These are phyloP conservation scores for Wickerhamiella lipophila DNA, from an alignment of 805 yeast species.

Conservation along the genomic window DNA sequence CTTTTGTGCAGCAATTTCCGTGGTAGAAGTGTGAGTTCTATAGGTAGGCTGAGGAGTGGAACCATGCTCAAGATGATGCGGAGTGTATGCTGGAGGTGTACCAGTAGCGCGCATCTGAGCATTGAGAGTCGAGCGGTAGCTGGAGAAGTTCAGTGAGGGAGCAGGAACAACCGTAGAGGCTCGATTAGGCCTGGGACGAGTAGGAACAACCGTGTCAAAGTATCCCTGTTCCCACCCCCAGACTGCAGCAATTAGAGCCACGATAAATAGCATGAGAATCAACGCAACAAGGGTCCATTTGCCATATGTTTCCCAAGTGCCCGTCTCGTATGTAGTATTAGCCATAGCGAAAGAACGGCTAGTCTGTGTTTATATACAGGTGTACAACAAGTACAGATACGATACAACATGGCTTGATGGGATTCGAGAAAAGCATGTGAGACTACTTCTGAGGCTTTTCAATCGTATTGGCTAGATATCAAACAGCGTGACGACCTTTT, in stretches of 20 bases:
- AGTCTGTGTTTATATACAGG: background rate
- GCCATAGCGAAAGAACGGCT: conserved; percentile 3
- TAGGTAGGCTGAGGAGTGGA: conserved; percentile 3
- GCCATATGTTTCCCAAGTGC: conserved; percentile 7
- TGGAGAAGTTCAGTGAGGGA: conserved; percentile 1
- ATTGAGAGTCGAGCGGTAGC: conserved; percentile 5
- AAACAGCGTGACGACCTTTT: no score
- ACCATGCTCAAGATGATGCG: conserved; percentile 1
- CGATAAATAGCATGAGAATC: conserved; percentile 2
- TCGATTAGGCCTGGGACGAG: background rate
- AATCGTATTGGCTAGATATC: no score
- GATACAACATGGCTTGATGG: no score
- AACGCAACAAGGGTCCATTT: conserved; percentile 9
- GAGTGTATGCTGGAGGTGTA: background rate
- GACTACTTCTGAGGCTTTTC: no score
- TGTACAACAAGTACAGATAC: background rate
- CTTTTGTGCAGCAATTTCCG: background rate
- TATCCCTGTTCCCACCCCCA: conserved; percentile 9
- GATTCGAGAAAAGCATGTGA: no score
- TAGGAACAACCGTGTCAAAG: conserved; percentile 8
- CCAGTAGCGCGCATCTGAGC: background rate
- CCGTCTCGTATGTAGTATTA: conserved; percentile 4
- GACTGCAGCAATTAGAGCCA: background rate
- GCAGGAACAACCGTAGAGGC: background rate
- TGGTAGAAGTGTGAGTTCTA: background rate